Conservation (phyloP, 1,284 basidiomycete species). For the Cystobasidiaceae sp. region DNA sequence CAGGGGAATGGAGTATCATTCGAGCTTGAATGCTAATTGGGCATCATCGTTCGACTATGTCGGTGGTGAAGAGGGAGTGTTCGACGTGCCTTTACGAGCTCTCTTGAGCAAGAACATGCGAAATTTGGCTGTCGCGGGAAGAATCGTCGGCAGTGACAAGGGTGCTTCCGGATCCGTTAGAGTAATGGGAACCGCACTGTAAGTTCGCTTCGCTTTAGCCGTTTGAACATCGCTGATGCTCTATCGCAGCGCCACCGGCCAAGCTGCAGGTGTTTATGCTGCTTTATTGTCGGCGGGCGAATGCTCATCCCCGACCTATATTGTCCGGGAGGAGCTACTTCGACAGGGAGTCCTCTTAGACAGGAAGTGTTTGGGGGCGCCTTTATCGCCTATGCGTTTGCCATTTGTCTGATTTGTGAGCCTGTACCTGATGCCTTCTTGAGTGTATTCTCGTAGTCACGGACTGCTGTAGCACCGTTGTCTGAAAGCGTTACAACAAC, state of each 20-base stretch:
- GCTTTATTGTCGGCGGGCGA: background rate
- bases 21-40: background rate
- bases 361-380: background rate
- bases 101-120: background rate
- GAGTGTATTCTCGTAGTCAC: background rate
- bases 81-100: background rate
- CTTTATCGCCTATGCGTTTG: background rate
- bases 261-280: background rate
- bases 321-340: background rate
- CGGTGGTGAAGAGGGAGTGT: background rate
- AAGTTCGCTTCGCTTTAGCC: background rate
- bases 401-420: background rate
- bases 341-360: background rate
- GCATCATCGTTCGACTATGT: background rate
- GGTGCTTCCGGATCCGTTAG: background rate
- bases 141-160: background rate
- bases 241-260: background rate
- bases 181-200: background rate
- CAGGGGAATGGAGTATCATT: conserved; percentile 8
- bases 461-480: too few relatives aligned
- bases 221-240: background rate
- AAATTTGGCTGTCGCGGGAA: background rate
- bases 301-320: background rate
- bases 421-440: too few relatives aligned
- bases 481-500: too few relatives aligned